Conservation (phyloP, 495 filamentous ascomycete species). For the Daldinia loculata region DNA sequence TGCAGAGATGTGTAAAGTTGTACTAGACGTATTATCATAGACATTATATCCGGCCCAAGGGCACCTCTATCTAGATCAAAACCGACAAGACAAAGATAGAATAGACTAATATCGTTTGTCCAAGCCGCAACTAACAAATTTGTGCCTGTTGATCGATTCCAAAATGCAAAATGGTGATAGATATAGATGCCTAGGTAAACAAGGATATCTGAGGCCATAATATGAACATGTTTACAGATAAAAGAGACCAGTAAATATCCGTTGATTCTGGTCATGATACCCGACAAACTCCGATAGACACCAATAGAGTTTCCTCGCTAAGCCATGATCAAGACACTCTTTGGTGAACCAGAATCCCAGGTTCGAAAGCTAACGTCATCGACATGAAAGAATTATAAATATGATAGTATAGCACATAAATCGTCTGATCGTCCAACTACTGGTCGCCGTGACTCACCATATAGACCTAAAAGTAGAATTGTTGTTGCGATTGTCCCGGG, state of each 20-base stretch:
- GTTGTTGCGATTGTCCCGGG: slow-evolving; percentile 59
- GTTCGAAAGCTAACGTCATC: slow-evolving; percentile 9
- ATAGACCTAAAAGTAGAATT: slow-evolving; percentile 55
- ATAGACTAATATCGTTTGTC: not conserved
- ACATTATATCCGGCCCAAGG: not conserved
- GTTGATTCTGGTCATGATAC: slow-evolving; percentile 1
- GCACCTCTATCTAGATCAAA: not conserved
- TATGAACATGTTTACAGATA: slow-evolving; percentile 2
- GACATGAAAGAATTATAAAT: not conserved
- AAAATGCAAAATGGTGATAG: slow-evolving; percentile 3
- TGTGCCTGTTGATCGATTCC: not conserved
- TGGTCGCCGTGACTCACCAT: slow-evolving; percentile 2
- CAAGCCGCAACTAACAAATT: not conserved
- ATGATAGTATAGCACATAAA: slow-evolving; percentile 3
- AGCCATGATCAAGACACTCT: slow-evolving; percentile 12
- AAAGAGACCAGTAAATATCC: slow-evolving; percentile 11
- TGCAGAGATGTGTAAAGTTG: slow-evolving; percentile 73
- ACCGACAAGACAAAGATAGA: not conserved
- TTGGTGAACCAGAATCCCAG: slow-evolving; percentile 15
- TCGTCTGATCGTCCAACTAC: slow-evolving; percentile 2
- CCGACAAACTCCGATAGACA: slow-evolving; percentile 32
- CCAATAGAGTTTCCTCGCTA: slow-evolving; percentile 14
- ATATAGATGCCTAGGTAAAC: slow-evolving; percentile 3
- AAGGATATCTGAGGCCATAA: slow-evolving; percentile 28
- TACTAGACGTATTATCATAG: slow-evolving; percentile 62